phyloP scores from a whole-genome alignment of 495 filamentous ascomycete genomes.

The Penicillium ochrochloron region DNA sequence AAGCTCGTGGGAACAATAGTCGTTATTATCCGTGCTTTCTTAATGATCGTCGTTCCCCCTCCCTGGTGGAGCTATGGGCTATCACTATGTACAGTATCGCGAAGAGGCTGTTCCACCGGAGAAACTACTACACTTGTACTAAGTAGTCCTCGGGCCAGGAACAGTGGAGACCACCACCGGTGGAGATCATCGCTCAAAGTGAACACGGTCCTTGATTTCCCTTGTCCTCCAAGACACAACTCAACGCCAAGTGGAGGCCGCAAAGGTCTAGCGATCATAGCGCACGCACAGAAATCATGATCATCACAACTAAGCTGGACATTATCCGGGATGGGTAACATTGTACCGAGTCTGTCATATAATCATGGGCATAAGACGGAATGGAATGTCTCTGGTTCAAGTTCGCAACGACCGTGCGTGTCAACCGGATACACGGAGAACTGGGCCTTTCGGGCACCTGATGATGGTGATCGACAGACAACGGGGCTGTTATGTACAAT shows the following conservation, averaged over 20 bases:
- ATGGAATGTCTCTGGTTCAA: not conserved
- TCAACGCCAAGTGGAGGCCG: constrained; percentile 5
- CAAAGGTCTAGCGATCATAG: constrained; percentile 3
- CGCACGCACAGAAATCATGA: not conserved
- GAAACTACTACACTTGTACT: not conserved
- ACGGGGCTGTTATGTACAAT: not conserved
- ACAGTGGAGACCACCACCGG: constrained; percentile 10
- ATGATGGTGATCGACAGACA: constrained; percentile 10
- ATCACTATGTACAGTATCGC: constrained; percentile 12
- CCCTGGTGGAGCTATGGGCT: not conserved
- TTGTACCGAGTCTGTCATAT: not conserved
- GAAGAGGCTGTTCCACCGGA: constrained; percentile 4
- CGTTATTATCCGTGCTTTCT: not conserved
- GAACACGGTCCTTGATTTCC: not conserved
- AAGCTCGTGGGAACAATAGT: too few species aligned
- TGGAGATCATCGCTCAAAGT: constrained; percentile 17
- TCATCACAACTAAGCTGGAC: not conserved
- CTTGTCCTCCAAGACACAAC: not conserved
- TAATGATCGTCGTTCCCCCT: not conserved
- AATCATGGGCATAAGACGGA: not conserved
- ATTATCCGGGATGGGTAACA: not conserved
- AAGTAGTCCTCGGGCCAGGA: not conserved
- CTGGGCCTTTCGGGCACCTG: not conserved
- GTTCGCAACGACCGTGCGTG: not conserved
- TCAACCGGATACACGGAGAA: not conserved